phyloP scores from a whole-genome alignment of 106 monocot genomes.

The Allium fistulosum region DNA sequence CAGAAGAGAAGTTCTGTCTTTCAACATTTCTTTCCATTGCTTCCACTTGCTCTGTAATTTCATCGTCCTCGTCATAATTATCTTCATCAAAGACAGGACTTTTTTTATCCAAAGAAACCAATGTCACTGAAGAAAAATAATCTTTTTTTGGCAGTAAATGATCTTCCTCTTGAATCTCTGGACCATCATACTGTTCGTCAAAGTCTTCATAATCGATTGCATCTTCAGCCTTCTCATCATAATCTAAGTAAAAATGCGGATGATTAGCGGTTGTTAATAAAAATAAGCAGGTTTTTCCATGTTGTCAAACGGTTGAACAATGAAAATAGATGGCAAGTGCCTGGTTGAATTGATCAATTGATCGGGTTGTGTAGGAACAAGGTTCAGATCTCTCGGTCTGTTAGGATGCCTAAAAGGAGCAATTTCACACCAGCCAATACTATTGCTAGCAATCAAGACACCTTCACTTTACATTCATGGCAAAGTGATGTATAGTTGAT shows the following conservation, averaged over 20 bases:
- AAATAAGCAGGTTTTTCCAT: no score
- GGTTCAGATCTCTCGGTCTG: no score
- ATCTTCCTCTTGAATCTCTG: constrained; percentile 81
- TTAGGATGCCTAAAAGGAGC: no score
- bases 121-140: constrained; percentile 46
- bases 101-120: constrained; percentile 45
- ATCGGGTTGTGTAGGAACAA: no score
- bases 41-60: constrained; percentile 26
- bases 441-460: no score
- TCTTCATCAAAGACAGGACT: constrained; percentile 84
- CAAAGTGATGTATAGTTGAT: no score
- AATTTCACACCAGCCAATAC: no score
- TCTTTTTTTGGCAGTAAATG: constrained; percentile 62
- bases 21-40: constrained; percentile 23
- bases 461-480: no score
- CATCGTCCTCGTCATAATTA: constrained; percentile 97
- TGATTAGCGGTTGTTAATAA: no score
- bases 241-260: constrained; percentile 33
- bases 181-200: constrained; percentile 98
- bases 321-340: no score
- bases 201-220: constrained; percentile 97
- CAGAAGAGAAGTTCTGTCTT: not conserved
- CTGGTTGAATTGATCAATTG: no score
- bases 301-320: no score
- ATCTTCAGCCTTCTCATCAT: constrained; percentile 96